Conservation (phyloP, 2,329 filamentous ascomycete genomes). For the Zelopaecilomyces penicillatus region DNA sequence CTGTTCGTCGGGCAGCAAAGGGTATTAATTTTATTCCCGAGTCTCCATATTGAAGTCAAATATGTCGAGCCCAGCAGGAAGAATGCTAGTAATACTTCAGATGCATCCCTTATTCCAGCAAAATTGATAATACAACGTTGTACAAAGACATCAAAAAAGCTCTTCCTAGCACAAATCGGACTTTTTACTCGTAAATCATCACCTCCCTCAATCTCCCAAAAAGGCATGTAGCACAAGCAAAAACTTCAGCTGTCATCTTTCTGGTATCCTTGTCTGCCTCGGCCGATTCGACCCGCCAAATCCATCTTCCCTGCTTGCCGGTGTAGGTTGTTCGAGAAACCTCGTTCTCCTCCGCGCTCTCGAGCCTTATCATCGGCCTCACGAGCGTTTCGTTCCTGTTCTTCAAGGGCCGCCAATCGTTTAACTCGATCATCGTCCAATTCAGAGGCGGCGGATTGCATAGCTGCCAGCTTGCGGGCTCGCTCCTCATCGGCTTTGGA, state of each 20-base stretch:
- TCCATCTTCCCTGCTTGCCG: slow-evolving; percentile 46
- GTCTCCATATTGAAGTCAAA: too few species aligned
- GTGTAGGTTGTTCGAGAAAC: slow-evolving; percentile 57
- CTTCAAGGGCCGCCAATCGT: slow-evolving; percentile 58
- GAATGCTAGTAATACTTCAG: too few species aligned
- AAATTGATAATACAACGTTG: too few species aligned
- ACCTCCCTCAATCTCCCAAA: too few species aligned
- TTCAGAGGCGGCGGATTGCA: slow-evolving; percentile 62
- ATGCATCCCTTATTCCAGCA: too few species aligned
- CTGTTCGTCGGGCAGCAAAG: too few species aligned
- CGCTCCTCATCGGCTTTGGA: slow-evolving; percentile 43
- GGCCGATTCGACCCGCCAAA: slow-evolving; percentile 43
- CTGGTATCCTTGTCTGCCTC: slow-evolving; percentile 36
- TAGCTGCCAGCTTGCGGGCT: slow-evolving; percentile 61
- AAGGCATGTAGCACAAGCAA: too few species aligned
- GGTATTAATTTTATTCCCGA: too few species aligned
- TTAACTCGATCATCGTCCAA: slow-evolving; percentile 63
- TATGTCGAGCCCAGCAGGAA: too few species aligned
- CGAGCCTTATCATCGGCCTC: slow-evolving; percentile 60
- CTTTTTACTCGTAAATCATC: too few species aligned
- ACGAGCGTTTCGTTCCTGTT: slow-evolving; percentile 53
- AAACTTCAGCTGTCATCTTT: slow-evolving; percentile 33
- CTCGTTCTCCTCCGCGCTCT: slow-evolving; percentile 53
- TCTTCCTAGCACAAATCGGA: too few species aligned
- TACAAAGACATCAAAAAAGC: too few species aligned